A percentile compares a stretch with the other conserved stretches of the same genome.
phyloP scores from a whole-genome alignment of 192 early-diverging fungal genomes.

The Chytriomyces sp. region DNA sequence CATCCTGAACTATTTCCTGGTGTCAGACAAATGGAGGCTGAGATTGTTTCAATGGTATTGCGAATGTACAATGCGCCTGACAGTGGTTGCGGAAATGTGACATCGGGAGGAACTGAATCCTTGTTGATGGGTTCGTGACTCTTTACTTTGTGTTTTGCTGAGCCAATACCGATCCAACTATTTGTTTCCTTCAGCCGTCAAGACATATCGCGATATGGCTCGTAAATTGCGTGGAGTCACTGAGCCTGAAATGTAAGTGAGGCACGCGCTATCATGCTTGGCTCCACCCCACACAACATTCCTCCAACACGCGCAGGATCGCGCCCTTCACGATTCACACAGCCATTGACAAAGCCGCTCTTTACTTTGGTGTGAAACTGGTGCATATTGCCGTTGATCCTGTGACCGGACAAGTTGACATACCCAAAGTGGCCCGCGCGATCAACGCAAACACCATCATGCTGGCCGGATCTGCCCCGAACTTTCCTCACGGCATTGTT shows the following conservation, averaged over 20 bases:
- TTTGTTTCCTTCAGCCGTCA: slow-evolving; percentile 56
- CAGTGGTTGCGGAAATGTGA: slow-evolving; percentile 81
- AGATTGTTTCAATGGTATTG: slow-evolving; percentile 90
- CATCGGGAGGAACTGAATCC: slow-evolving; percentile 92
- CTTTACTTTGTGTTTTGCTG: no score
- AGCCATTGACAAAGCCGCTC: slow-evolving; percentile 93
- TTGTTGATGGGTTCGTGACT: slow-evolving; percentile 73
- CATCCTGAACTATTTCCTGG: slow-evolving; percentile 96
- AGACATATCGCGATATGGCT: slow-evolving; percentile 89
- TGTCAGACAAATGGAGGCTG: slow-evolving; percentile 93
- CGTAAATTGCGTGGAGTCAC: slow-evolving; percentile 75
- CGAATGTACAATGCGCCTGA: slow-evolving; percentile 78
- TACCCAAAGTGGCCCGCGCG: slow-evolving; percentile 73
- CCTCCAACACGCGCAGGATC: slow-evolving; percentile 54
- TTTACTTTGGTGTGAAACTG: slow-evolving; percentile 88
- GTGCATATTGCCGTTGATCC: slow-evolving; percentile 83
- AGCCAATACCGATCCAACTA: neutral
- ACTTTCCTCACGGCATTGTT: slow-evolving; percentile 91
- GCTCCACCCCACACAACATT: neutral
- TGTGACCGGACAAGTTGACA: slow-evolving; percentile 72
- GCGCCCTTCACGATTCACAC: slow-evolving; percentile 92
- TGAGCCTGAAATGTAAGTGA: slow-evolving; percentile 84
- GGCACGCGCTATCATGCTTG: neutral
- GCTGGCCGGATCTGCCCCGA: slow-evolving; percentile 87
- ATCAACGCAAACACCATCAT: slow-evolving; percentile 92